Base-by-base conservation (phyloP, 371 early-diverging fungal genomes). In the Phascolomyces articulosus region DNA sequence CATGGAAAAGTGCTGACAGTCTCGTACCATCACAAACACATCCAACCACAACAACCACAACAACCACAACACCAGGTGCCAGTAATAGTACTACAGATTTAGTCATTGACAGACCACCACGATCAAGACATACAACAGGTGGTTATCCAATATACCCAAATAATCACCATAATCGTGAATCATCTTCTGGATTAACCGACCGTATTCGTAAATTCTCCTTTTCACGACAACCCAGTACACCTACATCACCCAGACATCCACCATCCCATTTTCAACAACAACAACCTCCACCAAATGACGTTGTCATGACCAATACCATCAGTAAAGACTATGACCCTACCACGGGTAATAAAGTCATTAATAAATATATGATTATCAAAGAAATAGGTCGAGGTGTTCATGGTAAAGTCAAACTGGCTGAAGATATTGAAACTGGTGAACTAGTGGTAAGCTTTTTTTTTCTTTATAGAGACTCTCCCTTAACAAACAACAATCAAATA, bases 341-440 rank as follows among this genome's bases (percentile, higher is more conserved):
- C 40, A 93, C 95, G 0, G 96, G 96, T 29, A 89, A 90, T 74
- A 98, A 98, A 69, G 86, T 90, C 79, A 91, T 98, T 68, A 98
- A 98, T 80, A 84, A 95, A 59, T 98, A 96, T 79, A 89, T 95
- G 87, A 86, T 98, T 16, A 72, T 96, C 13, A 82, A 78, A 63
- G 96, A 96, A 73, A 82, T 98, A n/a, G 98, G 98, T 18, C 84
- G 96, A 58, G 98, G 98, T 21, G 92, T 92, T 11, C 96, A 97
- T 66, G 98, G 98, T 24, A 97, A 96, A 81, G 98, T 98, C 40
- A 95, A 96, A 75, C 81, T 97, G 28, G 91, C 91, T 38, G 81
- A 87, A 26, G 94, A 96, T 69, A 83, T 83, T 21, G 80, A 86
- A n/a, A 91, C 92, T 0, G 87, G 87, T 40, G 88, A 93, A 64